Percentiles rank a stretch among this genome's conserved stretches.
Evolutionary conservation across 2,329 filamentous ascomycete genomes (phyloP).

Genomic region (Lachnellula hyalina): DNA sequence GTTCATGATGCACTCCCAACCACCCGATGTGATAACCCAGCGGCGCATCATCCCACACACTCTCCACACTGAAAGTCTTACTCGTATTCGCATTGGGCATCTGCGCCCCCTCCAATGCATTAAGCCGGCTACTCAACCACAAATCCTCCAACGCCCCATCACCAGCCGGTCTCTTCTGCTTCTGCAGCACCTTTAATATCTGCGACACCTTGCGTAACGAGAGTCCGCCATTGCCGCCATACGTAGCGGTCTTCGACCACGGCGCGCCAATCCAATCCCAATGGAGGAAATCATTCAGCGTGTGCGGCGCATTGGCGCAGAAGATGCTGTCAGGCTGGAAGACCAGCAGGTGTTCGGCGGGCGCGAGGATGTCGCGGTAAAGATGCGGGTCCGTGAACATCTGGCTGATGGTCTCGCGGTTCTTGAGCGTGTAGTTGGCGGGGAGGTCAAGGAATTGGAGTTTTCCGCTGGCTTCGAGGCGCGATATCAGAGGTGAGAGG

Average conservation of each 20-base stretch:
- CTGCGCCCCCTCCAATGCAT: slow-evolving; percentile 26
- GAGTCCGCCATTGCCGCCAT: slow-evolving; percentile 29
- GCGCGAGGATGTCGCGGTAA: slow-evolving; percentile 46
- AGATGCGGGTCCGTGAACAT: slow-evolving; percentile 47
- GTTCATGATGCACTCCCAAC: slow-evolving; percentile 34
- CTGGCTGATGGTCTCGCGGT: slow-evolving; percentile 43
- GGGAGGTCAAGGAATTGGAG: slow-evolving; percentile 45
- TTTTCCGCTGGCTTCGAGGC: slow-evolving; percentile 44
- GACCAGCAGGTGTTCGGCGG: slow-evolving; percentile 48
- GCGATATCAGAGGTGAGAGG: slow-evolving; percentile 38
- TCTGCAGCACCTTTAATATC: slow-evolving; percentile 22
- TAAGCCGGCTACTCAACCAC: slow-evolving; percentile 36
- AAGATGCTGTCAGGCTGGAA: slow-evolving; percentile 51
- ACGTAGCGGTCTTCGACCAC: slow-evolving; percentile 20
- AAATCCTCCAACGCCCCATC: slow-evolving; percentile 47
- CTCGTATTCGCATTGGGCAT: slow-evolving; percentile 25
- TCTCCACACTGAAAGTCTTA: slow-evolving; percentile 44
- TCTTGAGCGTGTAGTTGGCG: slow-evolving; percentile 38
- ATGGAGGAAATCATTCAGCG: slow-evolving; percentile 47
- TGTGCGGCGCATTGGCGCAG: slow-evolving; percentile 46
- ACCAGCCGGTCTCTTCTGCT: slow-evolving; percentile 36
- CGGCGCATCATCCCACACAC: slow-evolving; percentile 43
- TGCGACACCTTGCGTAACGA: slow-evolving; percentile 23
- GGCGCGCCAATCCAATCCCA: slow-evolving; percentile 42
- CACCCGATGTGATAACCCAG: slow-evolving; percentile 48